Evolutionary conservation across 306 rosid genomes (phyloP).

Genomic region (Clitoria ternatea): DNA sequence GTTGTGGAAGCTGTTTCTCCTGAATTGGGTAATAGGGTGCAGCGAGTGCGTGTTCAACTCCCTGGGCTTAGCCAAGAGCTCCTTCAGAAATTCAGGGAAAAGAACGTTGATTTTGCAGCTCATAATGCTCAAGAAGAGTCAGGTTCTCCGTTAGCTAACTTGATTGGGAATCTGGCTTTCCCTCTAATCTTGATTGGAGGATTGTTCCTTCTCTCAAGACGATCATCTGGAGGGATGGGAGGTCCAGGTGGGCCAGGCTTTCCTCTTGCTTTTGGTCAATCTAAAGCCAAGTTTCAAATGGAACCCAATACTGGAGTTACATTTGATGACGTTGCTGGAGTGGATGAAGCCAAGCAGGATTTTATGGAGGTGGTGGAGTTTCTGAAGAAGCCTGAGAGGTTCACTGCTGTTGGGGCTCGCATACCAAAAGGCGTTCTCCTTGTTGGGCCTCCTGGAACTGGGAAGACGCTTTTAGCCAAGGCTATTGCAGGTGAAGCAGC

Average conservation of each 20-base stretch:
- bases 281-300: slow-evolving; percentile 97
- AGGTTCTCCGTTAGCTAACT: slow-evolving; percentile 71
- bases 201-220: slow-evolving; percentile 85
- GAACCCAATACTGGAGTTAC: slow-evolving; percentile 99
- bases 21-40: slow-evolving; percentile 84
- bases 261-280: slow-evolving; percentile 87
- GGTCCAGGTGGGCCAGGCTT: slow-evolving; percentile 96
- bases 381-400: slow-evolving; percentile 94
- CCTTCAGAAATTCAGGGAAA: slow-evolving; percentile 94
- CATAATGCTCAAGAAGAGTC: slow-evolving; percentile 98
- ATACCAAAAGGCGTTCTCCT: slow-evolving; percentile 99
- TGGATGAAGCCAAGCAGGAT: slow-evolving; percentile 99
- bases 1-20: slow-evolving; percentile 92
- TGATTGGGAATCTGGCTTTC: slow-evolving; percentile 92
- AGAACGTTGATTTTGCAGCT: slow-evolving; percentile 94
- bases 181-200: slow-evolving; percentile 92
- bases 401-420: slow-evolving; percentile 98
- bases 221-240: slow-evolving; percentile 94
- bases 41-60: slow-evolving; percentile 91
- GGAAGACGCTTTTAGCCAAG: slow-evolving; percentile 90
- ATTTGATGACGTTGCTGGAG: slow-evolving; percentile 97
- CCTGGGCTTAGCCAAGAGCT: slow-evolving; percentile 98
- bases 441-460: slow-evolving; percentile 98
- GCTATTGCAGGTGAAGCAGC: slow-evolving; percentile 99
- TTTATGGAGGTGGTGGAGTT: slow-evolving; percentile 98